Evolutionary conservation across 306 rosid species (phyloP), one percentile per base, ranked within the genome.

Genomic region (Ziziphus jujuba): DNA sequence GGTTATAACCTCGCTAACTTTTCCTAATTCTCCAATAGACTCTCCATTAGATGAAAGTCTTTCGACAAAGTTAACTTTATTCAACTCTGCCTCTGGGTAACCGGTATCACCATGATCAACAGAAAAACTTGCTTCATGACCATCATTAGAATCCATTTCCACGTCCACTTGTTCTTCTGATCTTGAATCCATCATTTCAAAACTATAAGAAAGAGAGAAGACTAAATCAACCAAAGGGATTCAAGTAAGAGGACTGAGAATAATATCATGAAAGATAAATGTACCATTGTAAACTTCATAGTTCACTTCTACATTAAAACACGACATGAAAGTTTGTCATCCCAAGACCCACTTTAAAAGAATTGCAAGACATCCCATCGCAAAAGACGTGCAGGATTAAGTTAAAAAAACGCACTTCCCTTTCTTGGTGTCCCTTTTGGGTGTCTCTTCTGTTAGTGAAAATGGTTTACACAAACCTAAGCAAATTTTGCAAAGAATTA

Each of bases 101-200:
- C 54, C 61, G 56, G 28, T 50, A 59, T 47, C 57, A 59, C 51
- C 70, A 69, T 61, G 71, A 57, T 36, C 59, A 51, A 58, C 23
- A 52, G 80, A 78, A 34, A 74, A 61, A 52, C 66, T 75, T 44
- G 66, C 77, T 72, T 67, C 83, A 57, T 54, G 38, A 71, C 47
- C 66, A 49, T 57, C 75, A 67, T 72, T 78, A 19, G 66, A 66
- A 75, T 82, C 87, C 96, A 89, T 87, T 67, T 56, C 53, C 43
- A 44, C 20, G 22, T 15, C 51, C 69, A 70, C 31, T 49, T 19
- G 72, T 43, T 66, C 68, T 35, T 23, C 60, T 12, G 63, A 35
- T 69, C 54, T 43, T 55, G 50, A 22, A 70, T 80, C 72, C 78
- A 67, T 66, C 49, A 75, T 71, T 31, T 72, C 55, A 55, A 73